A percentile compares a stretch with the other conserved stretches of the same genome.
These are phyloP conservation scores for Knoxdaviesia proteae DNA, from an alignment of 2,329 filamentous ascomycete species.

Conservation along the genomic window DNA sequence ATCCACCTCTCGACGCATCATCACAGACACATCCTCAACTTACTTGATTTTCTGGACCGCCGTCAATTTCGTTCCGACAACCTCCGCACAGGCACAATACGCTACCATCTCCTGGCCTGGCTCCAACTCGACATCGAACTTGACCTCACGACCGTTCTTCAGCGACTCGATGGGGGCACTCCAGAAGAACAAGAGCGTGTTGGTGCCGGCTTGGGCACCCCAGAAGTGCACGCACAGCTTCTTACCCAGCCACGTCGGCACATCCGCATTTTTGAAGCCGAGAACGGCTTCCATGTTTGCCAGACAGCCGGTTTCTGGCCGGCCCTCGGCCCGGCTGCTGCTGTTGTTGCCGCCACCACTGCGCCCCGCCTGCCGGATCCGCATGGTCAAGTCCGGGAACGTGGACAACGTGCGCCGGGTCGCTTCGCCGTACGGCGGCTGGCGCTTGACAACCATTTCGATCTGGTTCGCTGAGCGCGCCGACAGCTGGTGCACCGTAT, in stretches of 20 bases:
- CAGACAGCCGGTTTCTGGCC: slow-evolving; percentile 13
- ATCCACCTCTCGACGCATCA: too few relatives aligned
- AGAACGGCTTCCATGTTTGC: slow-evolving; percentile 40
- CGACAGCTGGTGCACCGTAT: slow-evolving; percentile 49
- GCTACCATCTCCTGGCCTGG: too few relatives aligned
- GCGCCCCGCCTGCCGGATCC: slow-evolving; percentile 8
- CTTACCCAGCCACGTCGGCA: slow-evolving; percentile 41
- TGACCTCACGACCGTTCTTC: too few relatives aligned
- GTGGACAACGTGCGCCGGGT: slow-evolving; percentile 40
- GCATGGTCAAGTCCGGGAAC: slow-evolving; percentile 42
- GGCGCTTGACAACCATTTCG: slow-evolving; percentile 55
- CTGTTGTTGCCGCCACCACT: slow-evolving; percentile 18
- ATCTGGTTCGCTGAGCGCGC: slow-evolving; percentile 47
- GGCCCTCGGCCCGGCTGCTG: background rate
- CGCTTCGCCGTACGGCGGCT: slow-evolving; percentile 64
- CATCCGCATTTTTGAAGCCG: slow-evolving; percentile 45
- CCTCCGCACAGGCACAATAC: too few relatives aligned
- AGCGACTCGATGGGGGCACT: slow-evolving; percentile 8
- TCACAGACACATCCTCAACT: too few relatives aligned
- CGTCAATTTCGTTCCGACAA: too few relatives aligned
- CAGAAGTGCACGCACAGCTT: slow-evolving; percentile 40
- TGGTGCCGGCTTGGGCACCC: slow-evolving; percentile 12
- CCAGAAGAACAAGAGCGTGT: slow-evolving; percentile 48
- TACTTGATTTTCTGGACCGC: too few relatives aligned
- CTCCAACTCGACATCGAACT: too few relatives aligned